Conservation (phyloP, 345 rosid genomes). For the Euphorbia peplus region DNA sequence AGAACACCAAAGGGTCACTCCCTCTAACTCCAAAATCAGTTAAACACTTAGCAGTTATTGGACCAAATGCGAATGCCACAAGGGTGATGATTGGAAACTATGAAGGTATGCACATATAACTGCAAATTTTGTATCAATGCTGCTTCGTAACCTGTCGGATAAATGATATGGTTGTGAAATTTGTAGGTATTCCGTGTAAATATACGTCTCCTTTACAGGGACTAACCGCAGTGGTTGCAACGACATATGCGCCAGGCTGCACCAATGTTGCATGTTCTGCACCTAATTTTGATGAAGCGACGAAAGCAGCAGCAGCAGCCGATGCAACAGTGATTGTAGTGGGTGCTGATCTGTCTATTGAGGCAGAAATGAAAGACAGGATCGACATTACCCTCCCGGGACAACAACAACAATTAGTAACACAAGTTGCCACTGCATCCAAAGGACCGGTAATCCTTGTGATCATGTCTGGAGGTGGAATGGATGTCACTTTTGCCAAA, state of each 20-base stretch:
- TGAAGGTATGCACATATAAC: constrained; percentile 41
- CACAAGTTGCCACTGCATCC: constrained; percentile 61
- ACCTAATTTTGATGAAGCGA: constrained; percentile 59
- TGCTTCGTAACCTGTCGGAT: not conserved
- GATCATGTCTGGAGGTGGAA: constrained; percentile 95
- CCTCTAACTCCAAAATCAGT: constrained; percentile 62
- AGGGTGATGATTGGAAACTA: constrained; percentile 97
- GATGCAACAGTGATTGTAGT: constrained; percentile 78
- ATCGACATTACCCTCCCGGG: constrained; percentile 69
- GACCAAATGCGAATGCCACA: constrained; percentile 91
- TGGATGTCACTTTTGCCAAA: constrained; percentile 75
- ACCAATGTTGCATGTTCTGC: constrained; percentile 55
- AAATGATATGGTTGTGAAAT: not conserved
- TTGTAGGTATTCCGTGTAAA: constrained; percentile 71
- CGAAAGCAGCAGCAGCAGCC: constrained; percentile 49
- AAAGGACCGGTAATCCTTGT: constrained; percentile 85
- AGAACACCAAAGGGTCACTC: constrained; percentile 52
- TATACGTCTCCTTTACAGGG: constrained; percentile 87
- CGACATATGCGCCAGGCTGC: constrained; percentile 70
- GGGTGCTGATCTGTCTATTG: constrained; percentile 77
- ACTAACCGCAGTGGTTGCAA: constrained; percentile 47
- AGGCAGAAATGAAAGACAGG: constrained; percentile 69
- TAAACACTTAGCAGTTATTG: constrained; percentile 74
- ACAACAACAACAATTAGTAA: constrained; percentile 56
- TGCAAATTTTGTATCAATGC: not conserved